phyloP scores from a whole-genome alignment of 2,329 filamentous ascomycete genomes.

The Aspergillus melleus region DNA sequence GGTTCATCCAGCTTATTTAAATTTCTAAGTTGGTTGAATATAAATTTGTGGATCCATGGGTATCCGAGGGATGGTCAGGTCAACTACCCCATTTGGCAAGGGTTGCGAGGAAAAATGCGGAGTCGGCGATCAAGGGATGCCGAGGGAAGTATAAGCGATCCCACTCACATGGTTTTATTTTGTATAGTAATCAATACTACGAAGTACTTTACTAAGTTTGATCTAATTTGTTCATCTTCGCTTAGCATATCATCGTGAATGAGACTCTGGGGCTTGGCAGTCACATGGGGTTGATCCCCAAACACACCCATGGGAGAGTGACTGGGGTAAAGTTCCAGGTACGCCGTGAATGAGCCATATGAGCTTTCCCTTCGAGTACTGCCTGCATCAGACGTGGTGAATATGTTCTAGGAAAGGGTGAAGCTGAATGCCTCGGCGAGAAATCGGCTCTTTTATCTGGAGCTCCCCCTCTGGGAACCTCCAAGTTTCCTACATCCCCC shows the following conservation, averaged over 20 bases:
- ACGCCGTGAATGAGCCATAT: too few species aligned
- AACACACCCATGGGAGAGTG: too few species aligned
- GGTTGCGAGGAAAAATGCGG: conserved; percentile 4
- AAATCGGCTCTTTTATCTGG: too few species aligned
- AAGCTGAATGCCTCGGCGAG: too few species aligned
- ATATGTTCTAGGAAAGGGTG: too few species aligned
- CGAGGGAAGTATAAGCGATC: background rate
- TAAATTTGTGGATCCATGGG: background rate
- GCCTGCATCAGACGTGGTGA: too few species aligned
- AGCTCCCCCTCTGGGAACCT: too few species aligned
- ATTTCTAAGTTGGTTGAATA: background rate
- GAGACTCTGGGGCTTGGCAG: background rate
- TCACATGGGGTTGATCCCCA: background rate
- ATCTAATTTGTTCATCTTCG: background rate
- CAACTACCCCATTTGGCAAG: background rate
- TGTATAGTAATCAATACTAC: background rate
- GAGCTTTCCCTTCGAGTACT: too few species aligned
- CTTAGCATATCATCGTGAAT: background rate
- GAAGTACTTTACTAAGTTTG: too few species aligned
- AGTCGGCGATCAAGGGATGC: background rate
- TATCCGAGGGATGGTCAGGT: background rate
- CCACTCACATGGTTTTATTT: background rate
- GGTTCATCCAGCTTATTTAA: background rate
- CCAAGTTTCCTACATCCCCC: too few species aligned
- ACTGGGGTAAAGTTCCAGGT: too few species aligned